Evolutionary conservation across 257 asterid genomes (phyloP).

Genomic region (Lycium ferocissimum): DNA sequence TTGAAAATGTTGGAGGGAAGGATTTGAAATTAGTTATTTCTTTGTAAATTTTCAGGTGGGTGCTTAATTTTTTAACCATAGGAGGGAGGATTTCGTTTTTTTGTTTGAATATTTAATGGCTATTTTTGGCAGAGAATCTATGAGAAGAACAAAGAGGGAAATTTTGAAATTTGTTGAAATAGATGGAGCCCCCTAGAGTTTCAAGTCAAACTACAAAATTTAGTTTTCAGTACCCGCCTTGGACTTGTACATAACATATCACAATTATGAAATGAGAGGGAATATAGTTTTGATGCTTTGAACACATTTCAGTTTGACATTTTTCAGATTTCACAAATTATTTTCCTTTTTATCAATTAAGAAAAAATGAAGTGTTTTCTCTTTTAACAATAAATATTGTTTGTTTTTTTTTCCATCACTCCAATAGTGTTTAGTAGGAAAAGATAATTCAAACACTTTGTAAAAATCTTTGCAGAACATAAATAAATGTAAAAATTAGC

Average conservation of each 20-base stretch:
- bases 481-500: too few relatives aligned
- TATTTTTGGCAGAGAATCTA: conserved; percentile 17
- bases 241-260: not conserved
- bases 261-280: not conserved
- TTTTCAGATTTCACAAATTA: too few relatives aligned
- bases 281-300: not conserved
- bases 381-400: too few relatives aligned
- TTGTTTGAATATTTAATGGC: not conserved
- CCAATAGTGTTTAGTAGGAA: too few relatives aligned
- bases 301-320: too few relatives aligned
- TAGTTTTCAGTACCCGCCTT: not conserved
- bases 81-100: not conserved
- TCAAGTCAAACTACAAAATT: not conserved
- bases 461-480: too few relatives aligned
- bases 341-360: too few relatives aligned
- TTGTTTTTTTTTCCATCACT: too few relatives aligned
- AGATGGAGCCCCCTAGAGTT: not conserved
- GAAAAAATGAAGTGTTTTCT: too few relatives aligned
- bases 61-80: not conserved
- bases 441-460: too few relatives aligned
- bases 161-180: conserved; percentile 30
- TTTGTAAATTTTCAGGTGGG: not conserved
- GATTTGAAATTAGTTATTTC: not conserved
- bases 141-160: conserved; percentile 25
- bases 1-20: conserved; percentile 43